Base-by-base conservation (phyloP, 1,139 yeast genomes). In the Kluyveromyces sp. region DNA sequence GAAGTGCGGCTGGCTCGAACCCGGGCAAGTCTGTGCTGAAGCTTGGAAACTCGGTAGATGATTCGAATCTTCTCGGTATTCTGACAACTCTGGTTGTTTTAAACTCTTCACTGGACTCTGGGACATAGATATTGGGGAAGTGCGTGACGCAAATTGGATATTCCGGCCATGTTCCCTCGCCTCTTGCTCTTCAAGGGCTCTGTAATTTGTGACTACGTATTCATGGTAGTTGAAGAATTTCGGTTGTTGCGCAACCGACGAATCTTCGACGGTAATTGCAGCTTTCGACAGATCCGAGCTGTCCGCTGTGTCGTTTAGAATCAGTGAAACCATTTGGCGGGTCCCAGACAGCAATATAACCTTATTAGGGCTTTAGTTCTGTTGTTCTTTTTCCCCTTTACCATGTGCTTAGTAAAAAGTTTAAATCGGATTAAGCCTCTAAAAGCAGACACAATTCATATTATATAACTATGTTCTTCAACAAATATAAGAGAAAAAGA, bases 151-250 rank as follows among this genome's bases (percentile, higher is more conserved):
- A 75, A 4, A 81, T 54, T 1, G 74, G 61, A 35, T 57, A 60
- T 30, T 60, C 57, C 46, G 61, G 25, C 45, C 50, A 41, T 60
- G 64, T 39, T 60, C 64, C 26, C 45, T 48, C 7, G 49, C 47
- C 3, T 37, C 33, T 1, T 39, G 33, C 4, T 49, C 47, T 3
- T 47, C 54, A 3, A 60, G 42, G 3, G 61, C 63, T 29, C 60
- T 55, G 59, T 68, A 72, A 40, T 65, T 64, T 2, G 65, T 62
- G 27, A 69, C 67, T 8, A 75, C 56, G 57, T 68, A 79, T 59
- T 83, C 89, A 56, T 83, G 87, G 56, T 80, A 81, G 58, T 83
- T 83, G 72, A 80, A 83, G 60, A 78, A 81, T n/a, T 68, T 50
- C 3, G 69, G 63, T 26, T 47, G 39, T 3, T 37, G 15, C 53